phyloP scores from a whole-genome alignment of 805 yeast genomes.

The Lachancea sp. region DNA sequence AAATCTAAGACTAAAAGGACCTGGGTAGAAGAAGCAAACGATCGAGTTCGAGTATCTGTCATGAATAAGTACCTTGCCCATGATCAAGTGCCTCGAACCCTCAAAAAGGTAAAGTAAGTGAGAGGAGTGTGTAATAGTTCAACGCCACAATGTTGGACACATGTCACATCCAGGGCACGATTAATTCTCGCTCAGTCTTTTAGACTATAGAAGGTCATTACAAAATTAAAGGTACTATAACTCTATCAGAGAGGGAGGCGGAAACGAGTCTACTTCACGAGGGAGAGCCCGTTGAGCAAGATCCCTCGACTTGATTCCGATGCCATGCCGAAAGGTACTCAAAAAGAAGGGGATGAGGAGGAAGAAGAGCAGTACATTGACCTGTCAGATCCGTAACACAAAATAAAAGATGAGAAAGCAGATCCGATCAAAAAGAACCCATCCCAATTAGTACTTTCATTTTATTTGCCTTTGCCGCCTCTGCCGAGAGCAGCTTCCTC shows the following conservation, averaged over 20 bases:
- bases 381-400: too few species aligned
- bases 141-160: too few species aligned
- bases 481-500: slow-evolving; percentile 26
- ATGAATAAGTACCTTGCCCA: slow-evolving; percentile 14
- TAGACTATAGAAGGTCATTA: slow-evolving; percentile 1
- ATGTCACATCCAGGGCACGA: neutral
- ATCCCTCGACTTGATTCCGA: too few species aligned
- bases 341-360: too few species aligned
- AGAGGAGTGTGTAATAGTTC: too few species aligned
- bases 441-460: neutral
- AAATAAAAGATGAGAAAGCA: too few species aligned
- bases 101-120: neutral
- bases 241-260: slow-evolving; percentile 7
- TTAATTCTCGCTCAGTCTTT: neutral
- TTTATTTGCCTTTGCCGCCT: slow-evolving; percentile 24
- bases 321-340: too few species aligned
- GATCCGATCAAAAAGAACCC: too few species aligned
- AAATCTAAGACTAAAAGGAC: slow-evolving; percentile 7
- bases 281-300: too few species aligned
- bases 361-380: too few species aligned
- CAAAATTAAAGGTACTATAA: slow-evolving; percentile 1
- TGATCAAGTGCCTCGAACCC: slow-evolving; percentile 11
- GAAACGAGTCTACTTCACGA: too few species aligned
- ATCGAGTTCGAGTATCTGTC: slow-evolving; percentile 9
- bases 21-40: slow-evolving; percentile 22